Percentiles rank a stretch among this genome's conserved stretches.
phyloP scores from a whole-genome alignment of 441 rosid species.

The Adansonia rubrostipa region DNA sequence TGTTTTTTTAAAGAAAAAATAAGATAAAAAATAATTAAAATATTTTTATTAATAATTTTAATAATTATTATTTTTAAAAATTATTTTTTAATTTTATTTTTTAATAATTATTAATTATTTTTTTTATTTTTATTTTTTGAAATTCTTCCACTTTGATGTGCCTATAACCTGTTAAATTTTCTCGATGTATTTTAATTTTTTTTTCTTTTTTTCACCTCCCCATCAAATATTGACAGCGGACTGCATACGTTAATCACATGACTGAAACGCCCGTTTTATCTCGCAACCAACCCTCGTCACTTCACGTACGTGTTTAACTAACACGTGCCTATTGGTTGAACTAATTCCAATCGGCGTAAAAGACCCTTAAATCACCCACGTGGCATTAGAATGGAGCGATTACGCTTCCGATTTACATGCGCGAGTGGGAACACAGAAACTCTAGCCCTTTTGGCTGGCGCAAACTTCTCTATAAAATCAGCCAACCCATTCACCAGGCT shows the following conservation, averaged over 20 bases:
- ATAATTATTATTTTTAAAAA: no score
- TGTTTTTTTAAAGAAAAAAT: no score
- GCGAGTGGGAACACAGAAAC: neutral
- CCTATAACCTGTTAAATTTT: no score
- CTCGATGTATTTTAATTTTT: neutral
- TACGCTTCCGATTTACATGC: neutral
- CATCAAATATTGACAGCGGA: neutral
- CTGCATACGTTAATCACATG: slow-evolving; percentile 2
- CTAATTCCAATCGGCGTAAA: neutral
- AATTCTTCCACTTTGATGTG: no score
- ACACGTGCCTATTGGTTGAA: neutral
- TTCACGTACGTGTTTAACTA: neutral
- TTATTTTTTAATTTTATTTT: no score
- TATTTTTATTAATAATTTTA: no score
- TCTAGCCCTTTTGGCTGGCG: neutral
- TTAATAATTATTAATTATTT: no score
- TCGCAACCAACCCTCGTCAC: slow-evolving; percentile 7
- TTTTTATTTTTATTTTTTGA: no score
- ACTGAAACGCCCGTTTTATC: neutral
- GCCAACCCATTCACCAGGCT: neutral
- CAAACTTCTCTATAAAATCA: neutral
- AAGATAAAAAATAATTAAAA: no score
- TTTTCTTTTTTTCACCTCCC: neutral
- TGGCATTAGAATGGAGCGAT: neutral
- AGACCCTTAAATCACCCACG: neutral